Base-by-base conservation (phyloP, 495 filamentous ascomycete genomes). In the Parachaetomium inaequale region DNA sequence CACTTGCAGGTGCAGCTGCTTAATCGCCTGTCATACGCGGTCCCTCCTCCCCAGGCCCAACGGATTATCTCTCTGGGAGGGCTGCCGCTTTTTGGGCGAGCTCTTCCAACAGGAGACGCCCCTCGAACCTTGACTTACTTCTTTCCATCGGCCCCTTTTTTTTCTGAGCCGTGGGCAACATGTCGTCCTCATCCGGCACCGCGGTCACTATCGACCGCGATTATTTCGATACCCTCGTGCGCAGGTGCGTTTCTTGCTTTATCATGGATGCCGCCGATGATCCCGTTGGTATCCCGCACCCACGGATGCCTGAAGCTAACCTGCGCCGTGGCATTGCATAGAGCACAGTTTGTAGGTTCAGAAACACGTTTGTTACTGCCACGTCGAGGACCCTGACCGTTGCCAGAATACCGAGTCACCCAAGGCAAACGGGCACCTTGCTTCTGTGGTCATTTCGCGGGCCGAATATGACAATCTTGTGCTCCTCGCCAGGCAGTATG, bases 221-320 rank as follows among this genome's bases (percentile, higher is more conserved):
- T 10, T 81, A 85, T 71, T 81, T 82, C 55, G 78, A 84, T 63
- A 77, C 77, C 52, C 69, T 84, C 43, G 54, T 84, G 19, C 78
- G 79, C 63, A 79, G 80, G 83, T 81, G 65, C 68, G 11, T 31
- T 29, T 53, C 15, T 23, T 29, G 25, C 8, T 47, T 42, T 47
- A 29, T 45, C 51, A 25, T 54, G 4, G 8, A 25, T 25, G 5
- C 36, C n/a, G 38, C 34, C 32, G 14, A 46, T 28, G 17, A 29
- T n/a, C 19, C 34, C 17, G 2, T 17, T 21, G 4, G 47, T 34
- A 53, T 10, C 50, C 58, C 21, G 58, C 40, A 26, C 29, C 17
- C 29, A 57, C 31, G 38, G 28, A 31, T 26, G 45, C 55, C 42
- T 55, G 50, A 62, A 31, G 53, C 65, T 66, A 43, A 66, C 63